Evolutionary conservation across 2,329 filamentous ascomycete genomes (phyloP).

Genomic region (Exophiala xenobiotica): DNA sequence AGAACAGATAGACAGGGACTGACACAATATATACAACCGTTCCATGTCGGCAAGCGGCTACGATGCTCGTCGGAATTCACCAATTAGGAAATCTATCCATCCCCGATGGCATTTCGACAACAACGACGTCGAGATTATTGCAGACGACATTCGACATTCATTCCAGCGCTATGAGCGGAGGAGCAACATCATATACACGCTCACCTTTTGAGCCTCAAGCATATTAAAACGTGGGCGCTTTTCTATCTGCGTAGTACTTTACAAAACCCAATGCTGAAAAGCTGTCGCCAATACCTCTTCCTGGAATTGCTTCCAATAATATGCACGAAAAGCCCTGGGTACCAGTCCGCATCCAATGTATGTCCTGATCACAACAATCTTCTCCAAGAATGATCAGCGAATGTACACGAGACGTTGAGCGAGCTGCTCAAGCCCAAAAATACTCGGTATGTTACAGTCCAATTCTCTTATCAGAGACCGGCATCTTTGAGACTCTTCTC

Average conservation of each 20-base stretch:
- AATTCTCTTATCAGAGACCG: slow-evolving; percentile 22
- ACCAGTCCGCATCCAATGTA: slow-evolving; percentile 2
- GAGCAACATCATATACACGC: no score
- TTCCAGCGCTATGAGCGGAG: no score
- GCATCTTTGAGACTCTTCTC: slow-evolving; percentile 31
- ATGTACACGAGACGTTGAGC: slow-evolving; percentile 18
- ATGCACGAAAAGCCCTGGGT: background rate
- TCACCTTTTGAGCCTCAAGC: no score
- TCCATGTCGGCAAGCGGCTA: background rate
- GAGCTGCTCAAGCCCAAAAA: slow-evolving; percentile 4
- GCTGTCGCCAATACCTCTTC: background rate
- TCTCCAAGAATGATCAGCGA: slow-evolving; percentile 17
- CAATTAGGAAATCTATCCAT: background rate
- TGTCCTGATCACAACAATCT: slow-evolving; percentile 12
- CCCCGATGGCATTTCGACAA: background rate
- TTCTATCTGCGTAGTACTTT: background rate
- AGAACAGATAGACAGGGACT: background rate
- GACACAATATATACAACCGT: background rate
- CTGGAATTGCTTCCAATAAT: background rate
- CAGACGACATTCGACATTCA: no score
- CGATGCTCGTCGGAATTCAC: background rate
- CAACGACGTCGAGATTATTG: no score
- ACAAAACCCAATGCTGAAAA: background rate
- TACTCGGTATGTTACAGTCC: slow-evolving; percentile 2
- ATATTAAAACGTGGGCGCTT: no score